phyloP scores from a whole-genome alignment of 2,329 filamentous ascomycete genomes.

The Diaporthe citrichinensis region DNA sequence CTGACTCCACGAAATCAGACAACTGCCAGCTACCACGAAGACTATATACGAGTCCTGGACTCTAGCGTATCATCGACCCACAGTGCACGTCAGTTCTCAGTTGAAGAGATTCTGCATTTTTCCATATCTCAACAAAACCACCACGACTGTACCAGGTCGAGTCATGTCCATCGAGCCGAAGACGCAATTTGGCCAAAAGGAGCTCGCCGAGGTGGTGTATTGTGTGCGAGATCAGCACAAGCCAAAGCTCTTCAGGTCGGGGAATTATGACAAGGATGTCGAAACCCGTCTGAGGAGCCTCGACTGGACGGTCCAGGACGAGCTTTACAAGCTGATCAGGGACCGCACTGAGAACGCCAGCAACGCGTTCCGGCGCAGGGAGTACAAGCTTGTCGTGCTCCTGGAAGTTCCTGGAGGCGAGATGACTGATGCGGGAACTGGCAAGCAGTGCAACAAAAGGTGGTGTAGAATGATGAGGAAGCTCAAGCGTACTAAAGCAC shows the following conservation, averaged over 20 bases:
- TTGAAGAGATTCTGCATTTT: not conserved
- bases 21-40: constrained; percentile 16
- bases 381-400: constrained; percentile 44
- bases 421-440: constrained; percentile 40
- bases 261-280: constrained; percentile 38
- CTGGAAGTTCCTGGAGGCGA: constrained; percentile 41
- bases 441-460: not conserved
- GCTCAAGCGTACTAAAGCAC: constrained; percentile 21
- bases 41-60: constrained; percentile 25
- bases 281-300: constrained; percentile 41
- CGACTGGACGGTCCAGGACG: constrained; percentile 45
- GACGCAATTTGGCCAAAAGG: constrained; percentile 42
- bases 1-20: constrained; percentile 3
- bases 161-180: constrained; percentile 43
- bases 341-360: constrained; percentile 44
- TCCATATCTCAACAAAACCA: not conserved
- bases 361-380: constrained; percentile 41
- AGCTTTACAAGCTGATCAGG: constrained; percentile 44
- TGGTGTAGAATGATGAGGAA: not conserved
- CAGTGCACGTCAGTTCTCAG: not conserved
- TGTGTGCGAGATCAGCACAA: constrained; percentile 26
- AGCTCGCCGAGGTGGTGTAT: constrained; percentile 34
- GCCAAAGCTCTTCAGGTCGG: not conserved
- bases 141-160: constrained; percentile 35
- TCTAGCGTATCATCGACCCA: constrained; percentile 4